Evolutionary conservation across 208 protist genomes (phyloP).

Genomic region (Chromosphaera perkinsii): DNA sequence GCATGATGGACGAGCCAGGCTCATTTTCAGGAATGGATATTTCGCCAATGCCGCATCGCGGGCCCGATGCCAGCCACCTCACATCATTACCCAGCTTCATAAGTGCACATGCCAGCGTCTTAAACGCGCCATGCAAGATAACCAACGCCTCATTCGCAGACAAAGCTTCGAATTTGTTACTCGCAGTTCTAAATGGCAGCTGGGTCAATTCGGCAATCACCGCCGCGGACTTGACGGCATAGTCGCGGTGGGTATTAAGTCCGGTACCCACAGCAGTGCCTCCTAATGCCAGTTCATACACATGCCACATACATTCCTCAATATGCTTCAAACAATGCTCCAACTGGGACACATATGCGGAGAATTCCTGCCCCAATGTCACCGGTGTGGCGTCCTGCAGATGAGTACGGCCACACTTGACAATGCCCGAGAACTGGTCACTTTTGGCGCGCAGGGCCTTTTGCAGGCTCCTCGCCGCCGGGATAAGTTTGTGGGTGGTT

Average conservation of each 20-base stretch:
- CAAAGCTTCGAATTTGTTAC: conserved; percentile 73
- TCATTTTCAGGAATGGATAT: conserved; percentile 74
- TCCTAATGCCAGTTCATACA: conserved; percentile 73
- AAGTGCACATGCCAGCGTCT: conserved; percentile 61
- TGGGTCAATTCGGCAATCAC: conserved; percentile 31
- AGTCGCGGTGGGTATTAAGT: conserved; percentile 35
- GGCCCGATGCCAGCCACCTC: conserved; percentile 70
- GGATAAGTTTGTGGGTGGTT: conserved; percentile 6
- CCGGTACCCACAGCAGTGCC: conserved; percentile 83
- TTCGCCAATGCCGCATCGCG: conserved; percentile 72
- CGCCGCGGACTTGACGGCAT: conserved; percentile 1
- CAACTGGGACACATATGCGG: conserved; percentile 66
- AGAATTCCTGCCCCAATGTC: conserved; percentile 68
- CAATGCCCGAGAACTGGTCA: conserved; percentile 62
- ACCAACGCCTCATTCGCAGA: conserved; percentile 71
- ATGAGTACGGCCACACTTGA: conserved; percentile 86
- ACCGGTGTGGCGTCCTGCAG: conserved; percentile 79
- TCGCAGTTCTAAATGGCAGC: conserved; percentile 53
- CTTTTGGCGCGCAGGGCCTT: conserved; percentile 53
- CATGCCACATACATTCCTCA: conserved; percentile 39
- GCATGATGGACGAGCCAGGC: conserved; percentile 82
- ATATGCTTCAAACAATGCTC: conserved; percentile 56
- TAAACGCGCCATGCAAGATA: conserved; percentile 58
- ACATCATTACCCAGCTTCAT: conserved; percentile 86
- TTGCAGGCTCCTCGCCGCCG: neutral